Conservation (phyloP, 2,329 filamentous ascomycete genomes). For the Plenodomus tracheiphilus region DNA sequence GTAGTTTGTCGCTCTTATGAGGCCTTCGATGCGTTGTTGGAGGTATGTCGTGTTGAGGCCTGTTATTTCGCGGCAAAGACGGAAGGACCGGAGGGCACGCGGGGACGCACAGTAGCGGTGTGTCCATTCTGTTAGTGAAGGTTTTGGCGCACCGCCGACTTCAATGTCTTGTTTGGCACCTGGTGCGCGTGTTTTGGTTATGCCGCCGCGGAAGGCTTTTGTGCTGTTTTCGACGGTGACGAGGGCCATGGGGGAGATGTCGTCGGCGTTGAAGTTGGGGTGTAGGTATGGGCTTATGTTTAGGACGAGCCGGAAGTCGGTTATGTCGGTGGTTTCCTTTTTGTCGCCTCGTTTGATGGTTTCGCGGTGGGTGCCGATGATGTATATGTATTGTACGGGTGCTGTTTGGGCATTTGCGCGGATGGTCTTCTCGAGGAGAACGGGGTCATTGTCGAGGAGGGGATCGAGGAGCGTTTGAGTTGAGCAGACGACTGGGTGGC, state of each 20-base stretch:
- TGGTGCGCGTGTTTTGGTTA: conserved; percentile 58
- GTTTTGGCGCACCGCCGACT: conserved; percentile 46
- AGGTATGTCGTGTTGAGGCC: conserved; percentile 65
- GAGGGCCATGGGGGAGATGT: conserved; percentile 32
- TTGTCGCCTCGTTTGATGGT: conserved; percentile 41
- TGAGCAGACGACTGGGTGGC: conserved; percentile 31
- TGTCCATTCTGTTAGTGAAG: conserved; percentile 65
- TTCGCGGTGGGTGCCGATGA: conserved; percentile 44
- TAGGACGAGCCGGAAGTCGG: conserved; percentile 45
- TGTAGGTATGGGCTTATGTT: conserved; percentile 36
- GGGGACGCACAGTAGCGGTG: conserved; percentile 65
- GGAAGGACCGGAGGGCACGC: conserved; percentile 59
- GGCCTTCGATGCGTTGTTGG: conserved; percentile 54
- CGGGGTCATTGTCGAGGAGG: conserved; percentile 38
- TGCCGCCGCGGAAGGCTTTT: conserved; percentile 66
- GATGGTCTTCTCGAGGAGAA: conserved; percentile 34
- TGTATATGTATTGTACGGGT: conserved; percentile 42
- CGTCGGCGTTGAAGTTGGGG: conserved; percentile 18
- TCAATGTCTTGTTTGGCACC: conserved; percentile 52
- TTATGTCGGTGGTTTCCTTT: conserved; percentile 39
- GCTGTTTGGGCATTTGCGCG: conserved; percentile 28
- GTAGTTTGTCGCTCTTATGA: conserved; percentile 69
- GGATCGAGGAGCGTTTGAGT: conserved; percentile 34
- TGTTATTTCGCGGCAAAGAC: conserved; percentile 50
- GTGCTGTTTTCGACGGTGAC: conserved; percentile 60